phyloP scores from a whole-genome alignment of 805 yeast species.

The Ogataea nitratoaversa region DNA sequence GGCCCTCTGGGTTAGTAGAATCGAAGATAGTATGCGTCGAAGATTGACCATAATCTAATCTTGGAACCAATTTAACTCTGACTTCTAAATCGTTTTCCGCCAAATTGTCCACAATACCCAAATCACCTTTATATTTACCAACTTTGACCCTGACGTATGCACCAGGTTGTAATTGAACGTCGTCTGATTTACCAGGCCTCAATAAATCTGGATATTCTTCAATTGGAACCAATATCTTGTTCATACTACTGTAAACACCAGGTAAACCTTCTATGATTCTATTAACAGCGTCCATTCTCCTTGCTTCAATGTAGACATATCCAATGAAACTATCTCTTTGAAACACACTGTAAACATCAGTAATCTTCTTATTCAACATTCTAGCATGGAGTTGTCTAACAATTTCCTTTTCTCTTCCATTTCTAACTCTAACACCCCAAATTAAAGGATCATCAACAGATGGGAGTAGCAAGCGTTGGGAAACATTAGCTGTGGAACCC shows the following conservation, averaged over 20 bases:
- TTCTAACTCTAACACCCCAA: conserved; percentile 92
- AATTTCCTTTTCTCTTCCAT: conserved; percentile 88
- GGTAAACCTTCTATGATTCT: conserved; percentile 86
- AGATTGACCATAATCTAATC: conserved; percentile 83
- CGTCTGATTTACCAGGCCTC: conserved; percentile 84
- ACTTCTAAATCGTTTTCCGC: conserved; percentile 95
- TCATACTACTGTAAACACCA: conserved; percentile 61
- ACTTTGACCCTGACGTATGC: conserved; percentile 85
- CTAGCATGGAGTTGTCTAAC: conserved; percentile 82
- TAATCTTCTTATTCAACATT: conserved; percentile 70
- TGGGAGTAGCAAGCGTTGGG: conserved; percentile 90
- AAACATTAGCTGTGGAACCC: conserved; percentile 80
- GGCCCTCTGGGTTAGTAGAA: conserved; percentile 16
- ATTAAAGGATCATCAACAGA: conserved; percentile 95
- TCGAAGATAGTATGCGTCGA: conserved; percentile 26
- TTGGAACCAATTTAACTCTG: conserved; percentile 87
- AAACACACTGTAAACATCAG: conserved; percentile 84
- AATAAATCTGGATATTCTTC: conserved; percentile 91
- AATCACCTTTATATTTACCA: conserved; percentile 88
- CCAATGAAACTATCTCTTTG: conserved; percentile 93
- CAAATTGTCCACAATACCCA: conserved; percentile 88
- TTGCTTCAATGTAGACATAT: conserved; percentile 90
- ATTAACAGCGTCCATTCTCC: conserved; percentile 86
- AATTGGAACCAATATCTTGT: conserved; percentile 86
- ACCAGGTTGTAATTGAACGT: conserved; percentile 86